Conservation (phyloP, 371 early-diverging fungal genomes). For the Lichtheimia ornata region DNA sequence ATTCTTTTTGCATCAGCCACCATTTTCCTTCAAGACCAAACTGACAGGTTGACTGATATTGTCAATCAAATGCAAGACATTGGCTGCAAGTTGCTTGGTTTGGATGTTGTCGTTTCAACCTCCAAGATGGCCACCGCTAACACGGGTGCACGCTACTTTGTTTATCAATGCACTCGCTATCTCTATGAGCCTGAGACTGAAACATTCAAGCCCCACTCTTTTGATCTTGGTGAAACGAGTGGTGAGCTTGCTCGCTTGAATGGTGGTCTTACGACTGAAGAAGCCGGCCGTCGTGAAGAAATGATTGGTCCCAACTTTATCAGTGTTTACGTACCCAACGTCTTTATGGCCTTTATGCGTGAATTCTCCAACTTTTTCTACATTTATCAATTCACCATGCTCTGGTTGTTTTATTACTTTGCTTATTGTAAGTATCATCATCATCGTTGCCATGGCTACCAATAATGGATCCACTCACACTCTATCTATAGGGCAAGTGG, state of each 20-base stretch:
- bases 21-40: constrained; percentile 16
- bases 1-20: constrained; percentile 35
- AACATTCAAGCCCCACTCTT: constrained; percentile 59
- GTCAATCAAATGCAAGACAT: neutral
- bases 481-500: constrained; percentile 42
- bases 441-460: constrained; percentile 32
- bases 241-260: constrained; percentile 42
- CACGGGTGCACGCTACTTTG: constrained; percentile 59
- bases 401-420: constrained; percentile 67
- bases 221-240: constrained; percentile 57
- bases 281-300: constrained; percentile 56
- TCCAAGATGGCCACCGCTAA: constrained; percentile 42
- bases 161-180: constrained; percentile 77
- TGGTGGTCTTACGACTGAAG: constrained; percentile 47
- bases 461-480: constrained; percentile 53
- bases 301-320: constrained; percentile 71
- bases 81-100: constrained; percentile 12
- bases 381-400: constrained; percentile 72
- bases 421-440: neutral
- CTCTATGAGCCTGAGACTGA: constrained; percentile 48
- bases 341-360: constrained; percentile 51
- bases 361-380: constrained; percentile 66
- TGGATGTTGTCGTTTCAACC: constrained; percentile 47
- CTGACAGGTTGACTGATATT: constrained; percentile 10
- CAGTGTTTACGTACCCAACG: constrained; percentile 53